phyloP scores from a whole-genome alignment of 2,329 filamentous ascomycete genomes.

The Aspergillus transmontanensis region DNA sequence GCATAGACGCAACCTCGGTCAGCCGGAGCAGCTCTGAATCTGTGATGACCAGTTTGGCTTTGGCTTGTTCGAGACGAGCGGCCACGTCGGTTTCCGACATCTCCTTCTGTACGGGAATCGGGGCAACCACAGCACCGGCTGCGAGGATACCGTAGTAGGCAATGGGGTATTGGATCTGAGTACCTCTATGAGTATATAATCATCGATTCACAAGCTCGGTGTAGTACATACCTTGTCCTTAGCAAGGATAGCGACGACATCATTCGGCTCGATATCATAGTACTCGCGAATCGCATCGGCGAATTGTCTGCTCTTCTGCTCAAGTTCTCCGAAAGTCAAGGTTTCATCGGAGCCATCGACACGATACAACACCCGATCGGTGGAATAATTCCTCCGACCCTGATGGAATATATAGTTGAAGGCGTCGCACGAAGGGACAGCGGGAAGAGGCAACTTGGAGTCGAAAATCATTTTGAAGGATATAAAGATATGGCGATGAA shows the following conservation, averaged over 20 bases:
- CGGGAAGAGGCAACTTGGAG: conserved; percentile 8
- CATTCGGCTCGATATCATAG: conserved; percentile 11
- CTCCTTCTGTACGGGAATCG: conserved; percentile 26
- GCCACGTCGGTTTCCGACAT: conserved; percentile 22
- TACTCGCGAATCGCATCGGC: conserved; percentile 8
- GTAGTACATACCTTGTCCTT: neutral
- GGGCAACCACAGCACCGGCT: conserved; percentile 26
- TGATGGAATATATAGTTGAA: conserved; percentile 19
- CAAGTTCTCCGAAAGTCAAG: conserved; percentile 10
- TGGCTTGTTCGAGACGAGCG: conserved; percentile 25
- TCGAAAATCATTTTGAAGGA: conserved; percentile 15
- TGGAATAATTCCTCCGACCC: conserved; percentile 10
- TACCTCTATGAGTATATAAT: neutral
- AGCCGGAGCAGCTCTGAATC: conserved; percentile 16
- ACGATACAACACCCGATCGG: conserved; percentile 11
- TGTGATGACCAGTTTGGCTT: conserved; percentile 26
- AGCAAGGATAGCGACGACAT: conserved; percentile 14
- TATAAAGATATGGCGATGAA: neutral
- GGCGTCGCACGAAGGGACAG: conserved; percentile 10
- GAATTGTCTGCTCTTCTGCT: conserved; percentile 14
- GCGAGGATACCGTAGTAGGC: conserved; percentile 26
- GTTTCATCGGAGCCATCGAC: conserved; percentile 13
- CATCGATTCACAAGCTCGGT: too few species aligned
- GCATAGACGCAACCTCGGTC: conserved; percentile 16
- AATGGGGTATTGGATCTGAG: conserved; percentile 28